These are phyloP conservation scores for Syncephalastrum sp. DNA, from an alignment of 371 early-diverging fungal genomes.

Conservation along the genomic window DNA sequence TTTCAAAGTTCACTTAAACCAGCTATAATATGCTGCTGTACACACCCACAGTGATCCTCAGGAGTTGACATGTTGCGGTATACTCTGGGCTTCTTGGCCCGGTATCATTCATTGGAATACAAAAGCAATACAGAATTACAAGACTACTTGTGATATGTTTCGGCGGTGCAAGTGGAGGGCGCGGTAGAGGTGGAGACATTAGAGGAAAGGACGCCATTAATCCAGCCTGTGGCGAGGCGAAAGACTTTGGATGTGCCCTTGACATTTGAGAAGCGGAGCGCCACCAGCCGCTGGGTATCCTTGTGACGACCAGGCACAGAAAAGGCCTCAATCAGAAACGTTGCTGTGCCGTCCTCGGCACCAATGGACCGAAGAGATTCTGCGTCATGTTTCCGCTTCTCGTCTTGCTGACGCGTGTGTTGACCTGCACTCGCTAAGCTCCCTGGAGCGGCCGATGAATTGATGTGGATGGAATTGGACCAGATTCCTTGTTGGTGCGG, in stretches of 20 bases:
- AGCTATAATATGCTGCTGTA: too few species aligned
- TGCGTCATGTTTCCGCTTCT: conserved; percentile 6
- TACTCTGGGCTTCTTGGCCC: too few species aligned
- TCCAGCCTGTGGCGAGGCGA: conserved; percentile 47
- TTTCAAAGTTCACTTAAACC: too few species aligned
- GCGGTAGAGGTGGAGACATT: not conserved
- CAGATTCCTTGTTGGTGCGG: conserved; percentile 10
- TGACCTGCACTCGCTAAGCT: conserved; percentile 6
- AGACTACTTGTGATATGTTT: too few species aligned
- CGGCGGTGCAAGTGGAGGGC: too few species aligned
- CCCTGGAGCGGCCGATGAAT: conserved; percentile 17
- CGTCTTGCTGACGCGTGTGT: conserved; percentile 7
- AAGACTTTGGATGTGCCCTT: conserved; percentile 48
- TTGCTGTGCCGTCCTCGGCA: conserved; percentile 28
- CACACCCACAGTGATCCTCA: too few species aligned
- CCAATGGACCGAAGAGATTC: not conserved
- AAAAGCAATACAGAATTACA: too few species aligned
- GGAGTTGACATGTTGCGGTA: too few species aligned
- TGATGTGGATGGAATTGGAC: conserved; percentile 24
- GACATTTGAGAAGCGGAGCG: conserved; percentile 32
- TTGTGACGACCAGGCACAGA: conserved; percentile 20
- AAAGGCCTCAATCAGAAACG: conserved; percentile 39
- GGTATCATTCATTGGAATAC: too few species aligned
- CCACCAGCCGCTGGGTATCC: conserved; percentile 22
- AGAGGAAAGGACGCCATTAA: conserved; percentile 33